These are phyloP conservation scores for Aspergillus sp. DNA, from an alignment of 2,329 filamentous ascomycete genomes.

Conservation along the genomic window DNA sequence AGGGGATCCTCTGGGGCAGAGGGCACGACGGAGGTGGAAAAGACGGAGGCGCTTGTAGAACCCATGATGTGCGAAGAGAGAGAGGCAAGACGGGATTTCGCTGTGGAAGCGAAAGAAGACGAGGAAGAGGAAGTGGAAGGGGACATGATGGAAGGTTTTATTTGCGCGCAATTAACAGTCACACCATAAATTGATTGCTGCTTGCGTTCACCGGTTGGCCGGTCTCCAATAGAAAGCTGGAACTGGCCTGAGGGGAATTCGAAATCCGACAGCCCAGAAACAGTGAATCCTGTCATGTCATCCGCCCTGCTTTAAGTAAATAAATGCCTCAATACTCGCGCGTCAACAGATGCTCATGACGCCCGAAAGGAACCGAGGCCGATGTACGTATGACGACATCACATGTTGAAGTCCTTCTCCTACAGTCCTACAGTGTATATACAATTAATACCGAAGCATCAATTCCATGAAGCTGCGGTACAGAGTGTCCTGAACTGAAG, in stretches of 20 bases:
- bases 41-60: conserved; percentile 61
- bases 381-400: conserved; percentile 6
- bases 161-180: conserved; percentile 16
- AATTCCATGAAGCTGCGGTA: background rate
- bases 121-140: conserved; percentile 15
- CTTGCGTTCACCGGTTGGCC: conserved; percentile 35
- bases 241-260: conserved; percentile 7
- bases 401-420: background rate
- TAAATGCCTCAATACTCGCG: conserved; percentile 4
- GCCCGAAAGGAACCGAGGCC: background rate
- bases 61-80: conserved; percentile 63
- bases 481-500: background rate
- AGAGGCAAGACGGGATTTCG: conserved; percentile 33
- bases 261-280: background rate
- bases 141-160: conserved; percentile 20
- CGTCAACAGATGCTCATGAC: conserved; percentile 4
- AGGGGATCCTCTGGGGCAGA: conserved; percentile 93
- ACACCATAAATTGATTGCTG: conserved; percentile 28
- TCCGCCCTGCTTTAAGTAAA: conserved; percentile 3
- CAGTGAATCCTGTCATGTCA: background rate
- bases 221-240: conserved; percentile 8
- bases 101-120: conserved; percentile 15
- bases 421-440: background rate
- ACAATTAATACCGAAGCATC: no score
- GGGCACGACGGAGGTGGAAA: conserved; percentile 74